A percentile compares a stretch with the other conserved stretches of the same genome.
These are phyloP conservation scores for Saccharomycopsis sp. DNA, from an alignment of 805 yeast genomes.

Conservation along the genomic window DNA sequence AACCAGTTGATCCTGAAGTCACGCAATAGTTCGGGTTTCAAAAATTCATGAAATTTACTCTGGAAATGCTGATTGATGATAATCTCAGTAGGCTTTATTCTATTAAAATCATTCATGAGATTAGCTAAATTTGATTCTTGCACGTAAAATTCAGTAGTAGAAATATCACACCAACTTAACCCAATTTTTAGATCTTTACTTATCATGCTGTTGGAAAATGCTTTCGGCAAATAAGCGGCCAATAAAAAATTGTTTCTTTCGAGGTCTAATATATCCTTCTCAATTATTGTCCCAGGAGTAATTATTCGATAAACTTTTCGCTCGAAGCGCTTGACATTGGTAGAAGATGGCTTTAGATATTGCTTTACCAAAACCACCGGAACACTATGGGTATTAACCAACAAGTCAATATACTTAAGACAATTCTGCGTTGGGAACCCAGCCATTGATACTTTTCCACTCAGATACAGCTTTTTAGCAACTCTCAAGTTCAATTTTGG, in stretches of 20 bases:
- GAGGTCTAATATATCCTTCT: constrained; percentile 73
- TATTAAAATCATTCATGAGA: constrained; percentile 61
- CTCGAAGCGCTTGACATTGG: constrained; percentile 35
- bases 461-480: constrained; percentile 45
- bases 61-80: constrained; percentile 46
- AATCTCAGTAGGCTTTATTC: constrained; percentile 79
- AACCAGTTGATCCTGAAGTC: constrained; percentile 13
- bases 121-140: constrained; percentile 56
- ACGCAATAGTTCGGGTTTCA: constrained; percentile 3
- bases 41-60: constrained; percentile 9
- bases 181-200: constrained; percentile 50
- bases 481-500: constrained; percentile 65
- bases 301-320: constrained; percentile 74
- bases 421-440: constrained; percentile 79
- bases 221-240: constrained; percentile 55
- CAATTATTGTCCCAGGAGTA: constrained; percentile 89
- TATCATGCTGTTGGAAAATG: constrained; percentile 33
- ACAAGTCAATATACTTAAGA: constrained; percentile 62
- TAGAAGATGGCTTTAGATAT: constrained; percentile 25
- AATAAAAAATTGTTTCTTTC: constrained; percentile 64
- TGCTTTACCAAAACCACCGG: constrained; percentile 86
- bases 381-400: constrained; percentile 62
- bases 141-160: constrained; percentile 71
- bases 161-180: constrained; percentile 81
- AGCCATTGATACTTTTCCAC: constrained; percentile 62